Evolutionary conservation across 805 yeast species (phyloP), one percentile per base, ranked within the genome.

Genomic region (Clavispora vitiphila): DNA sequence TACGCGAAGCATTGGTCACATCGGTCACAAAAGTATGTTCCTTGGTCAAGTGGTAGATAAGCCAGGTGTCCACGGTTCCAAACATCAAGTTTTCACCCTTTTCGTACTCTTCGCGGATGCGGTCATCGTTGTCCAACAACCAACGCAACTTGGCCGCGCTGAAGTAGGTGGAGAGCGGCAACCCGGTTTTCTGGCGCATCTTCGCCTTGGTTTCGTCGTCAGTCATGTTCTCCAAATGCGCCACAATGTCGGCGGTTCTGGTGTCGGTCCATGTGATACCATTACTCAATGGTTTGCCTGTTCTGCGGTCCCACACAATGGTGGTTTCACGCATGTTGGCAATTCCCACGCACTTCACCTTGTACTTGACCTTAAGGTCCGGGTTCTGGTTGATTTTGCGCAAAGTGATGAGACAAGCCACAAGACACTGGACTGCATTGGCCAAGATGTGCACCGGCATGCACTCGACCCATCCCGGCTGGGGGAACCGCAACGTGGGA

Each of bases 221-320:
- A 20, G 76, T 72, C 51, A 71, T 70, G 43, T 71, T 67, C 53
- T 75, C 76, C 58, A 83, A 71, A 49, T 80, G 76, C 47, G 77
- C 76, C 40, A 88, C 89, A 37, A 86, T 74, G 15, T 72, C 78
- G 8, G 85, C 67, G 31, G 95, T 91, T 58, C 98, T 77, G 31
- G 95, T 86, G 66, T 90, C 98, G 48, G 91, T 86, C 98, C 98
- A 90, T 27, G 90, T 95, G 61, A 90, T 87, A 56, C 96, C 97
- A 60, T 86, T 83, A 58, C 82, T 76, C 41, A 88, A 76, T 4
- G 96, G 95, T 50, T 70, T 67, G 31, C 96, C 96, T 2, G 96
- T 88, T 40, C 71, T 71, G 50, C 80, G 76, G 43, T 88, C 83
- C 96, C 96, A 90, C 37, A 90, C 81, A 40, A 84, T 74, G 22